These are phyloP conservation scores for Rhazya stricta DNA, from an alignment of 257 asterid species.

Conservation along the genomic window DNA sequence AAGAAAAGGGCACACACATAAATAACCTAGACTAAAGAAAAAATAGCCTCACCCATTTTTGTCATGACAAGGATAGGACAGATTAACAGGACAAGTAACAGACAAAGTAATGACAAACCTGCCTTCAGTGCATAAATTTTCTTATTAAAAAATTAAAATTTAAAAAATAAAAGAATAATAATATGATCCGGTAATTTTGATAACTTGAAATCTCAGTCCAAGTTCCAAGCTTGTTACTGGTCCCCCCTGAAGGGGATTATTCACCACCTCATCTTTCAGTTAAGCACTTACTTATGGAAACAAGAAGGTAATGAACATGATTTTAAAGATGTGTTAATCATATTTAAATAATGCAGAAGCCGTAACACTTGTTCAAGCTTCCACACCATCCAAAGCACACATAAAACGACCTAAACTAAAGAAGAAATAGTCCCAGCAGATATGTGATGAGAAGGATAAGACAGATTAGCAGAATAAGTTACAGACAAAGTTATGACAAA, in stretches of 20 bases:
- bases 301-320: no score
- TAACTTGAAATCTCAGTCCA: neutral
- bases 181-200: neutral
- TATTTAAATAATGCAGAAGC: neutral
- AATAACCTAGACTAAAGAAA: neutral
- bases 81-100: no score
- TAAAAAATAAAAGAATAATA: no score
- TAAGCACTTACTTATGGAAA: neutral
- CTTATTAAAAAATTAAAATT: no score
- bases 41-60: no score
- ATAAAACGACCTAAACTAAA: neutral
- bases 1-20: neutral
- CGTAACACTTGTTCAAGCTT: neutral
- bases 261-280: no score
- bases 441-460: neutral
- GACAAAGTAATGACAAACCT: no score
- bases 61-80: no score
- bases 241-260: no score
- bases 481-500: conserved; percentile 69
- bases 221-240: neutral
- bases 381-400: neutral
- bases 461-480: conserved; percentile 14
- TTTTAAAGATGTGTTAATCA: neutral
- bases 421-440: neutral
- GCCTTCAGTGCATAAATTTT: no score